phyloP scores from a whole-genome alignment of 768 basidiomycete genomes.

The Russula sp. region DNA sequence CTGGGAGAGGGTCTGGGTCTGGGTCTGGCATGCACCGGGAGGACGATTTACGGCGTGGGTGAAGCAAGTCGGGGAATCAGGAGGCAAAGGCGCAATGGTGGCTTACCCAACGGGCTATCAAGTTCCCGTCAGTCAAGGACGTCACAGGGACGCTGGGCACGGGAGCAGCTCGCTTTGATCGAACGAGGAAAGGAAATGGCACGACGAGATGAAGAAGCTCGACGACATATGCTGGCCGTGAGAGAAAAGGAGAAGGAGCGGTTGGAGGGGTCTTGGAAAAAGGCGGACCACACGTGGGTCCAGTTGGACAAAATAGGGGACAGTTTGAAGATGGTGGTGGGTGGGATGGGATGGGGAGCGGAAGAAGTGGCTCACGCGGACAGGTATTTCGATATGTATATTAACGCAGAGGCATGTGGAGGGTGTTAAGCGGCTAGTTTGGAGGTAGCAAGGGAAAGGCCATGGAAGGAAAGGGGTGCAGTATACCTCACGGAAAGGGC shows the following conservation, averaged over 20 bases:
- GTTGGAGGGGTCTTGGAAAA: background rate
- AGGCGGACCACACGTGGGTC: background rate
- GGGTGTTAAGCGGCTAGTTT: conserved; percentile 10
- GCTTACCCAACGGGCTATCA: background rate
- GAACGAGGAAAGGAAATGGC: conserved; percentile 11
- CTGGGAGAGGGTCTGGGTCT: background rate
- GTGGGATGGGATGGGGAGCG: conserved; percentile 12
- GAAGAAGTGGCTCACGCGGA: conserved; percentile 23
- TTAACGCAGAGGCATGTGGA: conserved; percentile 34
- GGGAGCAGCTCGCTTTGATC: conserved; percentile 11
- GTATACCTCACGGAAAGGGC: conserved; percentile 12
- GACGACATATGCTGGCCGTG: background rate
- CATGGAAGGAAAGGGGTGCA: background rate
- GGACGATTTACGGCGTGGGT: conserved; percentile 22
- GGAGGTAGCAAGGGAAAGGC: conserved; percentile 1
- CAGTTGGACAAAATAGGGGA: conserved; percentile 1
- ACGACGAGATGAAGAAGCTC: background rate
- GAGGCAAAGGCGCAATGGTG: background rate
- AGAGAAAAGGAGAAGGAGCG: background rate
- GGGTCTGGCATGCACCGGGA: conserved; percentile 16
- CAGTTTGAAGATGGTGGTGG: background rate
- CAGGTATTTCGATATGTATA: conserved; percentile 40
- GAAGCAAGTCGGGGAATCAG: conserved; percentile 1
- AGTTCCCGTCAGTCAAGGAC: background rate
- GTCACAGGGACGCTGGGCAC: conserved; percentile 6